Evolutionary conservation across 176 grass and related monocot genomes (phyloP).

Genomic region (Chrysopogon serrulatus): DNA sequence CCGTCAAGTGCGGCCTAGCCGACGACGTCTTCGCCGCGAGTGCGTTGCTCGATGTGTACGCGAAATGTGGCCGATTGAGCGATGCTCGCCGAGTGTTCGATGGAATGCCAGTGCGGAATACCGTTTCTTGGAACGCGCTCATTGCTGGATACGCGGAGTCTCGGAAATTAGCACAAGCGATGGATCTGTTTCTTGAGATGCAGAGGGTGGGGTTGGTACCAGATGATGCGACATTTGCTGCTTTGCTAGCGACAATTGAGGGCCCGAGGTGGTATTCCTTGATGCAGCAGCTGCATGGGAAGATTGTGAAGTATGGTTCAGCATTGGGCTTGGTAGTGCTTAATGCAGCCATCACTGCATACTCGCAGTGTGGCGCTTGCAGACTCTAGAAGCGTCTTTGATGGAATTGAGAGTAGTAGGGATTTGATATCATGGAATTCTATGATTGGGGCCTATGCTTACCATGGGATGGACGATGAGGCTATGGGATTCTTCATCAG

Average conservation of each 20-base stretch:
- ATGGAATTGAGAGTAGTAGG: conserved; percentile 32
- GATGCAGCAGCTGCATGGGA: conserved; percentile 49
- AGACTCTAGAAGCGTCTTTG: conserved; percentile 49
- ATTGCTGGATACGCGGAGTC: conserved; percentile 21
- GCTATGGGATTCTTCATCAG: conserved; percentile 33
- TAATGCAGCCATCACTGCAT: conserved; percentile 52
- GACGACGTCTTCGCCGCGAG: conserved; percentile 27
- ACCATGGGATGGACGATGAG: conserved; percentile 18
- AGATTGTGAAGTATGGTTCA: conserved; percentile 45
- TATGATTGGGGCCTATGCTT: conserved; percentile 47
- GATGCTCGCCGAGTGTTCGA: conserved; percentile 46
- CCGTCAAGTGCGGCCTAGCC: conserved; percentile 30
- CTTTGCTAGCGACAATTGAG: conserved; percentile 16
- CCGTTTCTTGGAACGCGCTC: conserved; percentile 54
- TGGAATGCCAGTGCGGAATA: conserved; percentile 43
- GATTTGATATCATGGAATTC: conserved; percentile 81
- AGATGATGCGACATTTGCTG: conserved; percentile 50
- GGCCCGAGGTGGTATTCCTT: background rate
- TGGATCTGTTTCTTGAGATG: conserved; percentile 31
- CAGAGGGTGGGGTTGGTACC: conserved; percentile 38
- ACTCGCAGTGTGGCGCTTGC: conserved; percentile 42
- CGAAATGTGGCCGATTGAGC: conserved; percentile 20
- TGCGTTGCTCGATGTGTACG: conserved; percentile 47
- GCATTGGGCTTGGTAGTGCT: conserved; percentile 20
- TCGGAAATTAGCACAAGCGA: background rate